Evolutionary conservation across 345 rosid genomes (phyloP), one percentile per base, ranked within the genome.

Genomic region (Euphorbia lathyris): DNA sequence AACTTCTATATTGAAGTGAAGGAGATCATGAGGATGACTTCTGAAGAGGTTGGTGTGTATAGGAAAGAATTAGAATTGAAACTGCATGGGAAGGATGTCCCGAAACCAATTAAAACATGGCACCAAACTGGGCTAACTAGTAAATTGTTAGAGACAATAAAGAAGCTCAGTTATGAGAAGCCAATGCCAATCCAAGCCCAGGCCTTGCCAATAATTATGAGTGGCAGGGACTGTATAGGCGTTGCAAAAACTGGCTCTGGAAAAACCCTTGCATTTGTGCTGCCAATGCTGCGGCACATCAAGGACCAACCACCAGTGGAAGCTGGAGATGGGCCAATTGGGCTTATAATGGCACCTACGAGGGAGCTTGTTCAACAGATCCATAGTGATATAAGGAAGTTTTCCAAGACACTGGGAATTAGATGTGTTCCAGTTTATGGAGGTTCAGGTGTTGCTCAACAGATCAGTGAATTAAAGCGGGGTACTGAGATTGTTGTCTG

Each of bases 281-380:
- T 95, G 77, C 99, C 99, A 58, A 90, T 92, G 99, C 79, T 92
- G 84, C 88, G 99, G 83, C 99, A 95, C 80, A 95, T 95, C 53
- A 95, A 92, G 85, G 97, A 95, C 81, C 99, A 95, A 83, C 96
- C 92, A 19, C 97, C 95, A 16, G 97, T 95, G 63, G 87, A 80
- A 67, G 89, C 97, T 73, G 99, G 96, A 59, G 99, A 95, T 66
- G 99, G 99, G 56, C 99, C 97, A 3, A 79, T 92, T 68, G 97
- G 93, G 68, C 93, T 95, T 68, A 85, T 95, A 71, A 95, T 95
- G 99, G 99, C 99, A 70, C 99, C 99, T 62, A 92, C 99, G 0
- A 95, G 99, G 77, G 97, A 95, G 88, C 99, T 88, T 81, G 97
- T 88, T 68, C 97, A 90, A 81, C 97, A 95, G 85, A 92, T 95